Percentiles rank a stretch among this genome's conserved stretches.
These are phyloP conservation scores for Helicocarpus griseus DNA, from an alignment of 2,329 filamentous ascomycete genomes.

Conservation along the genomic window DNA sequence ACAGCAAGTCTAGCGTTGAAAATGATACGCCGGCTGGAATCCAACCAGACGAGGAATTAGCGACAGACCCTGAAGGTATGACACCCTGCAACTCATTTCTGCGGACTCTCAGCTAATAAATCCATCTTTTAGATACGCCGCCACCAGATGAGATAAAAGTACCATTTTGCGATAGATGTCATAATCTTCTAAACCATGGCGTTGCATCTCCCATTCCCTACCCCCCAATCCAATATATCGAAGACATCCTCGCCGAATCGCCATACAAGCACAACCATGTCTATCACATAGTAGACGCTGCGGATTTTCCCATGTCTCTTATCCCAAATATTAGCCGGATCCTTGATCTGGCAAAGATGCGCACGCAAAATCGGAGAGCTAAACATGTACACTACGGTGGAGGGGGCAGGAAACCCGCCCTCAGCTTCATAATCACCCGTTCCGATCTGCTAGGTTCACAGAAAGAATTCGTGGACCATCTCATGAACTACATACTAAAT, in stretches of 20 bases:
- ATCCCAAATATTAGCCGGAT: constrained; percentile 65
- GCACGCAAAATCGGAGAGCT: constrained; percentile 71
- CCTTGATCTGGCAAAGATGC: constrained; percentile 61
- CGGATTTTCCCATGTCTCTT: constrained; percentile 92
- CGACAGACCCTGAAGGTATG: constrained; percentile 9
- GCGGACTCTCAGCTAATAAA: background rate
- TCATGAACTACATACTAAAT: constrained; percentile 77
- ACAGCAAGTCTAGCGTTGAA: background rate
- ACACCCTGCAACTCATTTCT: background rate
- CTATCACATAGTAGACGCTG: constrained; percentile 90
- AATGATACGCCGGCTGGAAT: background rate
- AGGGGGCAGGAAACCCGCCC: constrained; percentile 63
- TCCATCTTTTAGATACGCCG: background rate
- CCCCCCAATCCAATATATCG: constrained; percentile 70
- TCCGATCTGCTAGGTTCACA: constrained; percentile 76
- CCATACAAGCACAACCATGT: constrained; percentile 87
- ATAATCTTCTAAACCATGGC: constrained; percentile 68
- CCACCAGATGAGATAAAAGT: constrained; percentile 9
- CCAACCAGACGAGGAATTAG: constrained; percentile 6
- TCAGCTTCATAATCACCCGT: constrained; percentile 86
- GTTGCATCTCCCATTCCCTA: constrained; percentile 63
- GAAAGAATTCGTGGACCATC: constrained; percentile 69
- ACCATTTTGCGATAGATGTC: constrained; percentile 79
- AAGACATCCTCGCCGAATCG: constrained; percentile 76
- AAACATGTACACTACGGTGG: constrained; percentile 55